Base-by-base conservation (phyloP, 148 eudicot genomes). In the Chenopodium album region DNA sequence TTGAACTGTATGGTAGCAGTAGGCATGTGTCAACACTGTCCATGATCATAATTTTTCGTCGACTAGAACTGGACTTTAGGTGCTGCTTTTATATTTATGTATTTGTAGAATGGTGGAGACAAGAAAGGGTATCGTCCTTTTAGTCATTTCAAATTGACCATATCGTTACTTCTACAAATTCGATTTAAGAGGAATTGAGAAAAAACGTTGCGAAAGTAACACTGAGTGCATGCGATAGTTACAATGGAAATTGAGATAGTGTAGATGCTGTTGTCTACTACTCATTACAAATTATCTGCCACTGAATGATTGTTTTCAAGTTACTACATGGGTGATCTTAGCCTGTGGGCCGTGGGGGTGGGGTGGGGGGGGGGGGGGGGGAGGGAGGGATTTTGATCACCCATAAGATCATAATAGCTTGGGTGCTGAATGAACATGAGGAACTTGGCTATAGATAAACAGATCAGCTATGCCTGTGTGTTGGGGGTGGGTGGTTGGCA, bases 71-170 rank as follows among this genome's bases (percentile, higher is more conserved):
- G n/a, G 66, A n/a, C 6, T n/a, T 28, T 62, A 11, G 56, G 67
- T 70, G 67, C 56, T 32, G 76, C 52, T n/a, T 79, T 79, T 26
- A n/a, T 79, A 48, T 52, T 46, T 62, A 50, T 70, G 26, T 69
- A 65, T 26, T 54, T 37, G 50, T 65, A 54, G 68, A 37, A 62
- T 76, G 68, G 28, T 59, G 48, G 50, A 76, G 47, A 34, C 9
- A 8, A 50, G 48, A 19, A 19, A 34, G 29, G 44, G 44, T 65
- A 20, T 37, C 62, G 7, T n/a, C 50, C 69, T 19, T 37, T 34
- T 32, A 7, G 4, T 41, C 52, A 22, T 32, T 31, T 59, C 16
- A 19, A 7, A 59, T 60, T 26, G 20, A 60, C 79, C 28, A 22
- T 20, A 13, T 5, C 44, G 5, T 37, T 7, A 37, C 44, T 37